A percentile compares a stretch with the other conserved stretches of the same genome.
Evolutionary conservation across 179 eudicot species (phyloP).

Genomic region (Corrigiola litoralis): DNA sequence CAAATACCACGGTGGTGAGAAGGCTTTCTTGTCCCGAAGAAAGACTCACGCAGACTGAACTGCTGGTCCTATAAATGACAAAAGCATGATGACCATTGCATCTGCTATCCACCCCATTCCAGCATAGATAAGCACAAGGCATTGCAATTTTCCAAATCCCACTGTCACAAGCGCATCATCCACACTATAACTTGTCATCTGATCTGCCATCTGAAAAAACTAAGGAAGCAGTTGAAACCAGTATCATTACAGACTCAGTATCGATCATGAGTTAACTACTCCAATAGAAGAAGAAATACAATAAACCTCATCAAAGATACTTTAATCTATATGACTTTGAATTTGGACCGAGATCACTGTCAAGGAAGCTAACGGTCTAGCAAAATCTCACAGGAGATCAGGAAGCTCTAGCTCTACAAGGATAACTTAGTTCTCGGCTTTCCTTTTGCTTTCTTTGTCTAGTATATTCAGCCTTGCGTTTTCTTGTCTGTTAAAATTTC

Average conservation of each 20-base stretch:
- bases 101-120: slow-evolving; percentile 83
- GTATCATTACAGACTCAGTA: neutral
- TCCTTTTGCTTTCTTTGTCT: too few species aligned
- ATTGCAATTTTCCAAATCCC: slow-evolving; percentile 38
- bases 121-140: slow-evolving; percentile 59
- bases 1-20: slow-evolving; percentile 67
- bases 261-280: neutral
- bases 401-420: too few species aligned
- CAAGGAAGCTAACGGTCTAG: too few species aligned
- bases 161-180: slow-evolving; percentile 29
- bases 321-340: too few species aligned
- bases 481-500: too few species aligned
- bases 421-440: too few species aligned
- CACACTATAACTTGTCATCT: slow-evolving; percentile 12
- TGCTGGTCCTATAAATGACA: slow-evolving; percentile 82
- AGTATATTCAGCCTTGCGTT: too few species aligned
- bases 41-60: slow-evolving; percentile 53
- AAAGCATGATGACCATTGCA: slow-evolving; percentile 95
- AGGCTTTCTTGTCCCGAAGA: slow-evolving; percentile 59
- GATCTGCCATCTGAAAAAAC: slow-evolving; percentile 1
- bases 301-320: too few species aligned
- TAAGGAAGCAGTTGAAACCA: neutral
- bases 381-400: too few species aligned
- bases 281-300: neutral
- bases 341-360: too few species aligned